Conservation (phyloP, 208 protist genomes). For the Entamoeba invadens region DNA sequence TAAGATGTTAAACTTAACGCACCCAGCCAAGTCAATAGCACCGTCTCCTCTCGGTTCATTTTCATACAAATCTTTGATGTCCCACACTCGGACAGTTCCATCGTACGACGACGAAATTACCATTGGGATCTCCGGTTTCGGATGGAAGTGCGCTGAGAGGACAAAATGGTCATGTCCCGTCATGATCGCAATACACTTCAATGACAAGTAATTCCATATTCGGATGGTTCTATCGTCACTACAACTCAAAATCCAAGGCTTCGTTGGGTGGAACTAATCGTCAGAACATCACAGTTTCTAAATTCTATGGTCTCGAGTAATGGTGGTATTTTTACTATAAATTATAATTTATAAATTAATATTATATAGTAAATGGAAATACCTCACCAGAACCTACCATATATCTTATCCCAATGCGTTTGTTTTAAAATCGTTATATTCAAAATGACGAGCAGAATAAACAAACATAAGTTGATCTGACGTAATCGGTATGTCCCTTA, state of each 20-base stretch:
- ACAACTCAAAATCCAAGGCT: background rate
- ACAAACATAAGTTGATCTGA: background rate
- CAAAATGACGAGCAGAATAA: no score
- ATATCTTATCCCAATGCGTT: no score
- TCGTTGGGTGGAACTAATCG: background rate
- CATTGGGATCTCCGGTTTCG: background rate
- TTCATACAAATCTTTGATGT: background rate
- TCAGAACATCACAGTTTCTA: no score
- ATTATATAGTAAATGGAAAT: no score
- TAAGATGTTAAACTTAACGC: background rate
- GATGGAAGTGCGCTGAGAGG: background rate
- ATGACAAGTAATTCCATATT: background rate
- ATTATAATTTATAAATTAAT: no score
- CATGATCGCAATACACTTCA: background rate
- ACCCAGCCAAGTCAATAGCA: background rate
- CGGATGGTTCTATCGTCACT: background rate
- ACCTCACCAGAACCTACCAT: no score
- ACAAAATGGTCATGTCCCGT: background rate
- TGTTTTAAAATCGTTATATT: no score
- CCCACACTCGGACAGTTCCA: background rate
- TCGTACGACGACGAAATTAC: background rate
- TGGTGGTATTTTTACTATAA: no score
- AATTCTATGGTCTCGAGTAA: no score
- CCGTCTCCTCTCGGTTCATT: background rate
- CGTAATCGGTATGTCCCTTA: background rate